These are phyloP conservation scores for Arachnopeziza araneosa DNA, from an alignment of 2,329 filamentous ascomycete species.

Conservation along the genomic window DNA sequence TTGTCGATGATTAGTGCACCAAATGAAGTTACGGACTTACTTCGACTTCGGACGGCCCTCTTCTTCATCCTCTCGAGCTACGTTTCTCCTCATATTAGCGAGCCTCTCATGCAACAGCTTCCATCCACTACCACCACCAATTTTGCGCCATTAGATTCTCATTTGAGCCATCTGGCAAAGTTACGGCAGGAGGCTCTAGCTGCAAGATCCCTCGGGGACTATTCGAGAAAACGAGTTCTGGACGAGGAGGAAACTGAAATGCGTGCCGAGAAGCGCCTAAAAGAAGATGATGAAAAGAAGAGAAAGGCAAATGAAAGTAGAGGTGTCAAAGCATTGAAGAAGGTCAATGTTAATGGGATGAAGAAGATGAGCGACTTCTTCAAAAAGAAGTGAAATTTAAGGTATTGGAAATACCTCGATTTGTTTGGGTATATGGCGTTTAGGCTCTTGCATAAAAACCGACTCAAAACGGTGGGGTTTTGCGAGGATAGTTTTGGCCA, in stretches of 20 bases:
- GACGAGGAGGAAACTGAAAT: constrained; percentile 57
- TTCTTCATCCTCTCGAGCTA: constrained; percentile 46
- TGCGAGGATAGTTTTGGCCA: no score
- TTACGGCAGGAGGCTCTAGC: constrained; percentile 67
- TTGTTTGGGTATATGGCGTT: not conserved
- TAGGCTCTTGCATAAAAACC: not conserved
- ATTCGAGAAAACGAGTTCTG: constrained; percentile 64
- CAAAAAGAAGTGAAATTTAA: constrained; percentile 48
- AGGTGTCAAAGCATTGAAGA: constrained; percentile 75
- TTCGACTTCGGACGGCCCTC: constrained; percentile 43
- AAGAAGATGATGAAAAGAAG: constrained; percentile 79
- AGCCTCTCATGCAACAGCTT: constrained; percentile 33
- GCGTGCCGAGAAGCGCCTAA: constrained; percentile 73
- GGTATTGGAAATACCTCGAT: not conserved
- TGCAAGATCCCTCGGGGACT: constrained; percentile 62
- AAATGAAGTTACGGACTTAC: constrained; percentile 36
- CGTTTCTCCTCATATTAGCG: constrained; percentile 34
- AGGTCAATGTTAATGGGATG: constrained; percentile 90
- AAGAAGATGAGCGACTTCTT: constrained; percentile 97
- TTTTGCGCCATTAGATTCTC: constrained; percentile 66
- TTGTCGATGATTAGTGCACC: constrained; percentile 24
- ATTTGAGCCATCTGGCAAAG: constrained; percentile 60
- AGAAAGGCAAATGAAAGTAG: constrained; percentile 71
- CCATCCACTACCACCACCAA: constrained; percentile 41
- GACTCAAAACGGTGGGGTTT: not conserved